These are phyloP conservation scores for Rhizoclosmatium sp. DNA, from an alignment of 192 early-diverging fungal genomes.

Conservation along the genomic window DNA sequence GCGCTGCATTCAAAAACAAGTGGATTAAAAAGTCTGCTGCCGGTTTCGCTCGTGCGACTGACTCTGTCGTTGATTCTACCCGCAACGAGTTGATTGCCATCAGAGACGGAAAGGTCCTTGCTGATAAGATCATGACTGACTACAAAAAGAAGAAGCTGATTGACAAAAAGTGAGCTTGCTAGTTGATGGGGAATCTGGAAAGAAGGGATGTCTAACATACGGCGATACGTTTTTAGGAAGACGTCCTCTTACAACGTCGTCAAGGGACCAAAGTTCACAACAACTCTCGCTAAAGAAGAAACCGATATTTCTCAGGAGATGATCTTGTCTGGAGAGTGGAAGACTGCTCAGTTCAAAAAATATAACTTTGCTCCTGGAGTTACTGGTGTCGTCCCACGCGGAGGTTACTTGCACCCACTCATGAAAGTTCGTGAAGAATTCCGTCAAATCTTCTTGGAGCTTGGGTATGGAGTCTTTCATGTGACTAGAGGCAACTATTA, in stretches of 20 bases:
- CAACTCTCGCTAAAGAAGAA: constrained; percentile 84
- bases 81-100: constrained; percentile 77
- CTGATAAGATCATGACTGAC: constrained; percentile 71
- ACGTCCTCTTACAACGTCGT: constrained; percentile 77
- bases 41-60: constrained; percentile 77
- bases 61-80: constrained; percentile 84
- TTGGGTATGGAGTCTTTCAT: constrained; percentile 69
- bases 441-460: constrained; percentile 98
- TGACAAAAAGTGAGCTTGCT: constrained; percentile 42
- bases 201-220: background rate
- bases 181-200: background rate
- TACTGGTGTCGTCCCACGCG: constrained; percentile 76
- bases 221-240: constrained; percentile 38
- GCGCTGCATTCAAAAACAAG: constrained; percentile 96
- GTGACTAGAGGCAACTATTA: background rate
- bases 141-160: constrained; percentile 63
- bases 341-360: constrained; percentile 93
- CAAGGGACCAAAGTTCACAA: constrained; percentile 91
- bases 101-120: constrained; percentile 64
- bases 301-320: constrained; percentile 96
- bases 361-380: constrained; percentile 94
- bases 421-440: constrained; percentile 99
- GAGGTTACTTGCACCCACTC: constrained; percentile 95
- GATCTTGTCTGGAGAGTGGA: constrained; percentile 93
- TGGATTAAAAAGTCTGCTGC: constrained; percentile 89